A percentile compares a stretch with the other conserved stretches of the same genome.
These are phyloP conservation scores for Hanseniaspora uvarum DNA, from an alignment of 1,139 yeast genomes.

Conservation along the genomic window DNA sequence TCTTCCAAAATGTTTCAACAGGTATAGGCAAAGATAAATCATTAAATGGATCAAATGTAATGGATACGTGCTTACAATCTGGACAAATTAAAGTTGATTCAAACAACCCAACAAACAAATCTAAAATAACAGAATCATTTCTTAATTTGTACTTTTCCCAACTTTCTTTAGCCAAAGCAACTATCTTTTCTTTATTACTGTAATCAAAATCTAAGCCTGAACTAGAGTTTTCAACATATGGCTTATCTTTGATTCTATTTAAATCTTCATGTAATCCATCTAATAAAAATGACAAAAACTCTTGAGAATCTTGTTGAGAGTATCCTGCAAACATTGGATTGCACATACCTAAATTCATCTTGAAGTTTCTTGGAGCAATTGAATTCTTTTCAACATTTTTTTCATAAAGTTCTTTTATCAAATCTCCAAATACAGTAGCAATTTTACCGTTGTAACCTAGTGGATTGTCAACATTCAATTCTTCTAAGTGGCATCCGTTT, in stretches of 20 bases:
- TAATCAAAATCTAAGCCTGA: slow-evolving; percentile 46
- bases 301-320: slow-evolving; percentile 93
- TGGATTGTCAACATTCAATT: slow-evolving; percentile 67
- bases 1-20: slow-evolving; percentile 62
- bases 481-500: slow-evolving; percentile 50
- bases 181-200: slow-evolving; percentile 45
- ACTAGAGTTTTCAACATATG: slow-evolving; percentile 85
- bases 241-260: slow-evolving; percentile 70
- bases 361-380: slow-evolving; percentile 65
- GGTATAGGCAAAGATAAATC: slow-evolving; percentile 88
- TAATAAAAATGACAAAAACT: slow-evolving; percentile 74
- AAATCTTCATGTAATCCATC: slow-evolving; percentile 93
- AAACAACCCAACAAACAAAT: slow-evolving; percentile 81
- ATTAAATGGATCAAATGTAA: slow-evolving; percentile 90
- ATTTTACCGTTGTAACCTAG: slow-evolving; percentile 76
- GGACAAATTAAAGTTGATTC: slow-evolving; percentile 88
- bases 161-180: slow-evolving; percentile 56
- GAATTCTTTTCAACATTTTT: slow-evolving; percentile 3
- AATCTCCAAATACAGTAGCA: slow-evolving; percentile 61
- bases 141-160: slow-evolving; percentile 74
- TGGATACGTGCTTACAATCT: slow-evolving; percentile 63
- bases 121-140: slow-evolving; percentile 77
- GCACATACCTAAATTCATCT: slow-evolving; percentile 65
- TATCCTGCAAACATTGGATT: slow-evolving; percentile 79
- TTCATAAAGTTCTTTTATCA: slow-evolving; percentile 49